phyloP scores from a whole-genome alignment of 2,329 filamentous ascomycete genomes.

The Pseudocercospora eumusae region DNA sequence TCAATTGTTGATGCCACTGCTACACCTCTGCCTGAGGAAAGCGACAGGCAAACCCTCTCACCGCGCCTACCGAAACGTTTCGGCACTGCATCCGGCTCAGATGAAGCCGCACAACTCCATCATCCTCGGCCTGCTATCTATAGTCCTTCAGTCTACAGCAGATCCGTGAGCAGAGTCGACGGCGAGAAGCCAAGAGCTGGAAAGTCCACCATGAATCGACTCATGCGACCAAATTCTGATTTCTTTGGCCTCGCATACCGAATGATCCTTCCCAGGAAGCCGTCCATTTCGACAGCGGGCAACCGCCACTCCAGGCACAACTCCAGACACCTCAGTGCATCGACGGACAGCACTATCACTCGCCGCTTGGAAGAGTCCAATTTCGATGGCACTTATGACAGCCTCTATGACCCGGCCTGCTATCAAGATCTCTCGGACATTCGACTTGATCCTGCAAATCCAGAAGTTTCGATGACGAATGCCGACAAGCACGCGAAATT shows the following conservation, averaged over 20 bases:
- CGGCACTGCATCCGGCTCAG: constrained; percentile 8
- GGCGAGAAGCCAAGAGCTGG: constrained; percentile 3
- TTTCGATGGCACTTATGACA: constrained; percentile 8
- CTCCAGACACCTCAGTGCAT: constrained; percentile 10
- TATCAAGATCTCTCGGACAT: background rate
- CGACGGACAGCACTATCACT: constrained; percentile 16
- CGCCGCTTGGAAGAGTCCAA: constrained; percentile 17
- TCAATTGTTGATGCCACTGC: constrained; percentile 3
- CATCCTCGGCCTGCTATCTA: constrained; percentile 7
- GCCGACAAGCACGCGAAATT: background rate
- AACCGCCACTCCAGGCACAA: constrained; percentile 4
- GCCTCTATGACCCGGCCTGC: constrained; percentile 1
- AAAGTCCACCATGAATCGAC: background rate
- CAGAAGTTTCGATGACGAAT: background rate
- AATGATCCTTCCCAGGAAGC: constrained; percentile 16
- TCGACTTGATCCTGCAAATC: background rate
- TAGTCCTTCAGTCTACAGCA: constrained; percentile 18
- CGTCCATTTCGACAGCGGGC: background rate
- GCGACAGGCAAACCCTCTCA: background rate
- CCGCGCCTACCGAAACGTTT: constrained; percentile 5
- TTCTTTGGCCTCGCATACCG: constrained; percentile 16
- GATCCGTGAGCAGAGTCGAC: constrained; percentile 16
- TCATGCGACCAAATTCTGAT: constrained; percentile 12
- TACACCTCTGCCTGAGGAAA: background rate
- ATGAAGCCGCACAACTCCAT: background rate